Percentiles rank a stretch among this genome's conserved stretches.
Conservation (phyloP, 257 asterid genomes). For the Fraxinus quadrangulata region DNA sequence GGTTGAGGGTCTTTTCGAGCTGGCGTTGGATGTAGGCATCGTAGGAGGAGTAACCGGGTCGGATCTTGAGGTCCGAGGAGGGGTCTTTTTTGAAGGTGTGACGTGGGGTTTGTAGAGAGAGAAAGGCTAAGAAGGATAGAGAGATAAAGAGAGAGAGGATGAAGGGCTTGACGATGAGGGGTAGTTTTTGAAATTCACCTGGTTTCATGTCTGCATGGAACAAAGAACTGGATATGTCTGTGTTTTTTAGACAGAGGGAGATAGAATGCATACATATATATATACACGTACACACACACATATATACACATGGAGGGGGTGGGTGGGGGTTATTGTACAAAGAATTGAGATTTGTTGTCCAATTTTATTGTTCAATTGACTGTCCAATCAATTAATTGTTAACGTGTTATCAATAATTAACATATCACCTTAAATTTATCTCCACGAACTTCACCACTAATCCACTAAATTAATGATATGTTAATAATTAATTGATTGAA, state of each 20-base stretch:
- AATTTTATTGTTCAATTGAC: too few species aligned
- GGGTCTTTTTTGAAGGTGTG: conserved; percentile 7
- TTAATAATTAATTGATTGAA: too few species aligned
- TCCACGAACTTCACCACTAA: too few species aligned
- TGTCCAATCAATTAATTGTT: too few species aligned
- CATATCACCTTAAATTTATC: too few species aligned
- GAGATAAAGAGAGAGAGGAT: conserved; percentile 45
- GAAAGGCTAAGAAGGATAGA: conserved; percentile 42
- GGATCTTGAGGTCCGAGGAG: conserved; percentile 65
- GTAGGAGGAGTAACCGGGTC: conserved; percentile 85
- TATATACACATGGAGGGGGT: neutral
- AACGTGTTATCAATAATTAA: too few species aligned
- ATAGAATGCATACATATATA: neutral
- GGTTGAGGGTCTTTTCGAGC: conserved; percentile 90
- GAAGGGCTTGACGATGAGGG: conserved; percentile 48
- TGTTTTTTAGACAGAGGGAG: neutral
- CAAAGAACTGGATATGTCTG: neutral
- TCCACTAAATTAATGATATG: too few species aligned
- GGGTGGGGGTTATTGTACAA: neutral
- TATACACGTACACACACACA: too few species aligned
- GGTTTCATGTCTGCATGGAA: conserved; percentile 42
- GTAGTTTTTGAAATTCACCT: conserved; percentile 32
- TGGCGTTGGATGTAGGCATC: conserved; percentile 74
- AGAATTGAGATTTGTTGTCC: too few species aligned
- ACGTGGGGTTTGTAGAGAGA: conserved; percentile 47